A percentile compares a stretch with the other conserved stretches of the same genome.
phyloP scores from a whole-genome alignment of 2,329 filamentous ascomycete species.

The Phaeosphaeriaceae sp. region DNA sequence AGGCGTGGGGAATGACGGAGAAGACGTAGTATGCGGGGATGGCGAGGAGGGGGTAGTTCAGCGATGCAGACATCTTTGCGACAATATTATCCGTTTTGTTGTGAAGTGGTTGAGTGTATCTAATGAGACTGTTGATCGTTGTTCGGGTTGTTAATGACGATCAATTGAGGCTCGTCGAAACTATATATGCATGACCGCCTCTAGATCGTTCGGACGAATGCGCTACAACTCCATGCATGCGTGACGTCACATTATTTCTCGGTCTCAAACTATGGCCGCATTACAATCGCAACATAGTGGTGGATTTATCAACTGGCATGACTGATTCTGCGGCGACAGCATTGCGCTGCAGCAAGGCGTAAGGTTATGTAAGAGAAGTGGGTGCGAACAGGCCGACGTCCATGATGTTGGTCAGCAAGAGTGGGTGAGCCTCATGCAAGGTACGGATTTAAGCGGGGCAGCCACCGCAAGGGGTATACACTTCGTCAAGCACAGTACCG shows the following conservation, averaged over 20 bases:
- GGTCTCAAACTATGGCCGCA: background rate
- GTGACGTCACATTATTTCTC: background rate
- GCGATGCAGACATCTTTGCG: conserved; percentile 20
- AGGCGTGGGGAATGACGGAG: conserved; percentile 28
- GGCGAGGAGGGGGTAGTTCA: conserved; percentile 36
- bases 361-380: background rate
- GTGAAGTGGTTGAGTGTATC: background rate
- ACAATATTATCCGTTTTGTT: background rate
- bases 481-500: no score
- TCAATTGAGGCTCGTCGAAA: background rate
- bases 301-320: background rate
- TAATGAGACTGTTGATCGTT: background rate
- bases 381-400: background rate
- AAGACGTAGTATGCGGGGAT: conserved; percentile 39
- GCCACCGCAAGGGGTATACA: background rate
- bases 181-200: background rate
- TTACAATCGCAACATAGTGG: background rate
- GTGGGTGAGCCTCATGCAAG: background rate
- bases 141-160: background rate
- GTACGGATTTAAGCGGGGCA: background rate
- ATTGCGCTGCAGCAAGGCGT: background rate
- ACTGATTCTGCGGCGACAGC: background rate
- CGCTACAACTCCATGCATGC: background rate
- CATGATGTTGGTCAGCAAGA: background rate
- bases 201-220: background rate